These are phyloP conservation scores for Raffaelea arxii DNA, from an alignment of 2,329 filamentous ascomycete genomes.

Conservation along the genomic window DNA sequence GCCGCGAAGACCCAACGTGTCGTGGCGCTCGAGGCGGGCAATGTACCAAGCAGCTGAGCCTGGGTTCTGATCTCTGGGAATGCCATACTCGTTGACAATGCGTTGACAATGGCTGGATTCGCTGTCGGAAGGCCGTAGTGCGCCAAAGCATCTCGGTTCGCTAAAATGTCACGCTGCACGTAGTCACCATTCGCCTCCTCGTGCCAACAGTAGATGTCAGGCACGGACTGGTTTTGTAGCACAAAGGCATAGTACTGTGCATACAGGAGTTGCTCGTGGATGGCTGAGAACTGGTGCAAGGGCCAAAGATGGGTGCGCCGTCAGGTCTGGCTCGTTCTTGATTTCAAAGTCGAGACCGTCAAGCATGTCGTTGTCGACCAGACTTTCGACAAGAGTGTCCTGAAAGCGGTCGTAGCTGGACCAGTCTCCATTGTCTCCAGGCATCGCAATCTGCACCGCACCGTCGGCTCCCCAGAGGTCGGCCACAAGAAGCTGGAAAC, in stretches of 20 bases:
- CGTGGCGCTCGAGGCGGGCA: constrained; percentile 32
- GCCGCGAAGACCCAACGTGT: constrained; percentile 30
- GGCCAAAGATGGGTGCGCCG: background rate
- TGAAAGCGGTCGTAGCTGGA: constrained; percentile 31
- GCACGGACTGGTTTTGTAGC: constrained; percentile 24
- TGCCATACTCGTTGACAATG: constrained; percentile 40
- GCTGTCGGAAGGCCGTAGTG: constrained; percentile 20
- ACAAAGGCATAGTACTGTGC: constrained; percentile 24
- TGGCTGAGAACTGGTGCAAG: constrained; percentile 26
- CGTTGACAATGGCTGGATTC: constrained; percentile 34
- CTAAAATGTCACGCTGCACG: constrained; percentile 18
- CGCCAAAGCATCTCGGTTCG: constrained; percentile 16
- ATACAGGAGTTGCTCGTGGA: constrained; percentile 29
- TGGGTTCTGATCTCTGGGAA: constrained; percentile 28
- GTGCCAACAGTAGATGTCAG: constrained; percentile 35
- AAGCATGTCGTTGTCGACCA: constrained; percentile 26
- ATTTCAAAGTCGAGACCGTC: constrained; percentile 34
- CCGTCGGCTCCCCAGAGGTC: constrained; percentile 39
- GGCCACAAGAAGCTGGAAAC: constrained; percentile 35
- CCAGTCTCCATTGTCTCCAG: constrained; percentile 41
- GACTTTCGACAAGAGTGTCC: constrained; percentile 22
- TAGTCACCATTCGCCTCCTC: constrained; percentile 21
- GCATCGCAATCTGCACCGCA: constrained; percentile 22
- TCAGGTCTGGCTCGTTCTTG: constrained; percentile 43
- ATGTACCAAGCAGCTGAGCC: constrained; percentile 34